Evolutionary conservation across 1,284 basidiomycete species (phyloP).

Genomic region (Leccinum ponderosum): DNA sequence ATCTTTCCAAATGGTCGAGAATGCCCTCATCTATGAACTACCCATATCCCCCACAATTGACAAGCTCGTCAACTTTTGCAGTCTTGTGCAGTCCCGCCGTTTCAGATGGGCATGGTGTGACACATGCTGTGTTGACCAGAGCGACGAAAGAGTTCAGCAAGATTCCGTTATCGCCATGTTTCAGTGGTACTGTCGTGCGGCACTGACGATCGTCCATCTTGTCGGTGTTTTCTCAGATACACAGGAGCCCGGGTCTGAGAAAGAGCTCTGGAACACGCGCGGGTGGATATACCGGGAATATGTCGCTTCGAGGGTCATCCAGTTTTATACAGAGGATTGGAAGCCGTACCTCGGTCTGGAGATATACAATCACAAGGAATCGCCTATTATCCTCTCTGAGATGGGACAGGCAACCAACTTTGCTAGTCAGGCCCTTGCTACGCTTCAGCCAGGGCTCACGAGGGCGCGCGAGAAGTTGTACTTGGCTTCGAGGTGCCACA

Average conservation of each 20-base stretch:
- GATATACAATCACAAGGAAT: neutral
- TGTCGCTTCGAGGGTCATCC: neutral
- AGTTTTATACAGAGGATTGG: neutral
- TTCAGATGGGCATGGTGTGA: neutral
- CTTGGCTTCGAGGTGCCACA: constrained; percentile 12
- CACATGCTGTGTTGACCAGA: neutral
- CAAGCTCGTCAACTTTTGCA: neutral
- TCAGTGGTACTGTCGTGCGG: neutral
- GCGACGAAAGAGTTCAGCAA: neutral
- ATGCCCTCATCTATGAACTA: neutral
- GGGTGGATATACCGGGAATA: neutral
- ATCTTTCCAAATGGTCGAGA: neutral
- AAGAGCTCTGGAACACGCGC: neutral
- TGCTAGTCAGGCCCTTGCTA: neutral
- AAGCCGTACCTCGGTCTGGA: neutral
- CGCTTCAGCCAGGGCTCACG: neutral
- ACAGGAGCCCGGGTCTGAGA: neutral
- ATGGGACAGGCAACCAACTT: neutral
- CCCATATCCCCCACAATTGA: neutral
- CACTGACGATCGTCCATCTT: neutral
- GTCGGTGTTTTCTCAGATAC: neutral
- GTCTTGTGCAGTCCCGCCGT: neutral
- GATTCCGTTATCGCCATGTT: neutral
- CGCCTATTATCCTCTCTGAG: neutral
- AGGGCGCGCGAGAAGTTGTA: neutral